These are phyloP conservation scores for Cynara cardunculus DNA, from an alignment of 129 eudicot genomes.

Conservation along the genomic window DNA sequence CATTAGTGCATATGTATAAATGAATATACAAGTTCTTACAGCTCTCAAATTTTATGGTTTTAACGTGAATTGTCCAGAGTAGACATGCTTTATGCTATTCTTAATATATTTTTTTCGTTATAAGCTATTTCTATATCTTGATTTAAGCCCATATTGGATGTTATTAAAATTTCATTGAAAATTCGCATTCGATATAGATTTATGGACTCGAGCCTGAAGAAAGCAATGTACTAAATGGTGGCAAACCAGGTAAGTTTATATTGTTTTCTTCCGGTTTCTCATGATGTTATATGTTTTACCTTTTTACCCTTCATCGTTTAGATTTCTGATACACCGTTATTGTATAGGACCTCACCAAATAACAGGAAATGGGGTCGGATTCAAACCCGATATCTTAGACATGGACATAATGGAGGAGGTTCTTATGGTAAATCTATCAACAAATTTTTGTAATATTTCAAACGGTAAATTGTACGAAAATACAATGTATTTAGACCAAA, in stretches of 20 bases:
- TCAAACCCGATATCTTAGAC: slow-evolving; percentile 91
- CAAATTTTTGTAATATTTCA: not conserved
- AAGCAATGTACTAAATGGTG: slow-evolving; percentile 91
- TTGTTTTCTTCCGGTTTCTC: not conserved
- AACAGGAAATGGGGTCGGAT: slow-evolving; percentile 96
- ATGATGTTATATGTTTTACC: not conserved
- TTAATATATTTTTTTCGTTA: not conserved
- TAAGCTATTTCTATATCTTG: not conserved
- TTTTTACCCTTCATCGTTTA: not conserved
- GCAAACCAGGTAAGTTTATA: slow-evolving; percentile 73
- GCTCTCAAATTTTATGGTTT: too few relatives aligned
- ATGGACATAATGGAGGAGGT: slow-evolving; percentile 98
- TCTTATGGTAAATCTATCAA: slow-evolving; percentile 56
- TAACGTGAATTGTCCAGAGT: too few relatives aligned
- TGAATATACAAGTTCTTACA: too few relatives aligned
- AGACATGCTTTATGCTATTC: too few relatives aligned
- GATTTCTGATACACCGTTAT: not conserved
- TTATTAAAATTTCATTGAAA: not conserved
- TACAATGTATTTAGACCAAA: not conserved
- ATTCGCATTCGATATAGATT: slow-evolving; percentile 38
- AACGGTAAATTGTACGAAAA: not conserved
- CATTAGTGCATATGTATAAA: too few relatives aligned
- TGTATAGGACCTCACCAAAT: slow-evolving; percentile 83
- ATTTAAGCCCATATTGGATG: not conserved
- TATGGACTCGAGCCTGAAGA: slow-evolving; percentile 97